Percentiles rank a stretch among this genome's conserved stretches.
These are phyloP conservation scores for Pistacia atlantica DNA, from an alignment of 345 rosid genomes.

Conservation along the genomic window DNA sequence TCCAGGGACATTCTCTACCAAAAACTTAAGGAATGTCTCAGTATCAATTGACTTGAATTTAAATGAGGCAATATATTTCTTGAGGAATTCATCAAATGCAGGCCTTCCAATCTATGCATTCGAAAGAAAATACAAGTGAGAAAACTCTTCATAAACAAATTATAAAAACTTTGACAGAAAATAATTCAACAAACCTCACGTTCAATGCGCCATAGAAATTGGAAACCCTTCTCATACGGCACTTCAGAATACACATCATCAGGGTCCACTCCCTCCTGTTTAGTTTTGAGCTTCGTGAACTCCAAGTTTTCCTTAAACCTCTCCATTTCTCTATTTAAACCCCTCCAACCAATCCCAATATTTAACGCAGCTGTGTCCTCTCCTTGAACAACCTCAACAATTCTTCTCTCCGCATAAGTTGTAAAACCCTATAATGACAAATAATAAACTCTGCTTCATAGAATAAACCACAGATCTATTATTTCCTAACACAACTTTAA, in stretches of 20 bases:
- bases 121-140: conserved; percentile 10
- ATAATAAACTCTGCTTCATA: conserved; percentile 6
- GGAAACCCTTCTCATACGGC: conserved; percentile 95
- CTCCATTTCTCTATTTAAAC: conserved; percentile 68
- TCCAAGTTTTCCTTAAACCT: conserved; percentile 87
- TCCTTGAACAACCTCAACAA: conserved; percentile 90
- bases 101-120: conserved; percentile 77
- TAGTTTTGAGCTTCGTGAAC: conserved; percentile 81
- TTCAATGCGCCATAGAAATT: conserved; percentile 84
- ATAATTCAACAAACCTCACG: conserved; percentile 59
- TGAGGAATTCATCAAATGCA: conserved; percentile 79
- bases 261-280: conserved; percentile 81
- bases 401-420: conserved; percentile 93
- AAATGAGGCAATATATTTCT: conserved; percentile 87
- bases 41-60: conserved; percentile 95
- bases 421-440: conserved; percentile 72
- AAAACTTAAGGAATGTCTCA: conserved; percentile 65
- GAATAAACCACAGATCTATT: not conserved
- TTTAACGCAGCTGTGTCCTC: conserved; percentile 71
- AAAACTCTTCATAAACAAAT: conserved; percentile 6
- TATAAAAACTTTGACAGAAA: conserved; percentile 3
- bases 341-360: conserved; percentile 90
- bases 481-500: not conserved
- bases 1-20: conserved; percentile 76
- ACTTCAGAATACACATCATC: conserved; percentile 80